Evolutionary conservation across 441 rosid species (phyloP), one percentile per base, ranked within the genome.

Genomic region (Biscutella laevigata): DNA sequence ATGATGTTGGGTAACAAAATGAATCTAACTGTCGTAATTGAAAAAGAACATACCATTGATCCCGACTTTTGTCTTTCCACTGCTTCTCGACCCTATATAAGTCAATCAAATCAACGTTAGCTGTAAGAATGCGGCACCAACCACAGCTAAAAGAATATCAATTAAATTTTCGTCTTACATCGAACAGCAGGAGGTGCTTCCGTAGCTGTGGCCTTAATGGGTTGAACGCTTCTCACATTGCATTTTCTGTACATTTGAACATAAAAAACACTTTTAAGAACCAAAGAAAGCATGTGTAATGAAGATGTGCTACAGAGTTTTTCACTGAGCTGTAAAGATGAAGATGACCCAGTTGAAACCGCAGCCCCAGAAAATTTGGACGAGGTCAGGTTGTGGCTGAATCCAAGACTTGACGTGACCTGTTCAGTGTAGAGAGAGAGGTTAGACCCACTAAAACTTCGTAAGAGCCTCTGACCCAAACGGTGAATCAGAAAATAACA

Each of bases 151-250:
- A 25, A 6, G 5, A 26, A 4, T 25, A 16, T 32, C 34, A 21
- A 11, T 4, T 1, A 35, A 0, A 11, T 14, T 22, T 2, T n/a
- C 4, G 27, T 33, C 84, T 70, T 72, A 91, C 98, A 74, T 10
- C 40, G 75, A 53, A 84, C 61, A 7, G 70, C 47, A 5, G 90
- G 88, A 46, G 96, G 96, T 39, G 71, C 59, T 64, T 77, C 80
- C 0, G 86, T 80, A 19, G 90, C 96, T 2, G 79, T 85, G 52
- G 96, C 96, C 76, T 67, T 80, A 73, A 83, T 59, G 7, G 87
- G 83, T 45, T 74, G 85, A 30, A 80, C 40, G 13, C 64, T 72
- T 66, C 56, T 69, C 11, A 26, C 59, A 26, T 35, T 52, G 79
- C 72, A 68, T 48, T 36, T 67, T 38, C 90, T 91, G 76, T n/a